Conservation (phyloP, 225 moss, liverwort and hornwort species). For the Bryoerythrophyllum caledonicum region DNA sequence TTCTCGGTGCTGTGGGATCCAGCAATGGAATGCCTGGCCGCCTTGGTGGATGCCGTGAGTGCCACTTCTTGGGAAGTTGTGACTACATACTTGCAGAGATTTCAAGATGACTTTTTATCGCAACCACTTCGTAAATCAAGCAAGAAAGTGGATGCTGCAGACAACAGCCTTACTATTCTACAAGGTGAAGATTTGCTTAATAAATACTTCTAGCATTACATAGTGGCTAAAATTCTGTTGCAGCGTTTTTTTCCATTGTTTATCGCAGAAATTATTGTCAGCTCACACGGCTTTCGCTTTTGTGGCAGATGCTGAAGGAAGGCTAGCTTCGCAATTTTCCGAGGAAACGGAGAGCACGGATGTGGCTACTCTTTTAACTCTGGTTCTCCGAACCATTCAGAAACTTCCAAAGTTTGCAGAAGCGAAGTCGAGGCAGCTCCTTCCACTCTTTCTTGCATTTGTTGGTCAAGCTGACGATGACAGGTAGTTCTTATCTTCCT, state of each 20-base stretch:
- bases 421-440: slow-evolving; percentile 88
- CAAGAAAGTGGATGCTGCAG: slow-evolving; percentile 36
- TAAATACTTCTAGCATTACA: neutral
- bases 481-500: slow-evolving; percentile 35
- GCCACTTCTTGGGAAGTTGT: slow-evolving; percentile 61
- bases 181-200: slow-evolving; percentile 40
- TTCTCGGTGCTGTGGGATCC: slow-evolving; percentile 92
- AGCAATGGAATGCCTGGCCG: slow-evolving; percentile 68
- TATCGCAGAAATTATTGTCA: neutral
- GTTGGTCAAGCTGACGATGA: slow-evolving; percentile 62
- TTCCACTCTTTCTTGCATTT: slow-evolving; percentile 88
- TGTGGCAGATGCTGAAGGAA: slow-evolving; percentile 55
- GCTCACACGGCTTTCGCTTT: neutral
- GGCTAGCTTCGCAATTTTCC: slow-evolving; percentile 47
- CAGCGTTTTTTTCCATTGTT: neutral
- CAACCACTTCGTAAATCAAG: slow-evolving; percentile 32
- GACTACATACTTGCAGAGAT: slow-evolving; percentile 50
- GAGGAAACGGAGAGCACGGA: slow-evolving; percentile 55
- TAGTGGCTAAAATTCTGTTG: neutral
- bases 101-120: slow-evolving; percentile 62
- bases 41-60: slow-evolving; percentile 64
- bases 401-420: slow-evolving; percentile 82
- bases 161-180: slow-evolving; percentile 28
- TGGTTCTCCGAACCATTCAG: slow-evolving; percentile 68
- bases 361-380: slow-evolving; percentile 61